Evolutionary conservation across 805 yeast species (phyloP).

Genomic region (Cyberlindnera xishuangbannaensis): DNA sequence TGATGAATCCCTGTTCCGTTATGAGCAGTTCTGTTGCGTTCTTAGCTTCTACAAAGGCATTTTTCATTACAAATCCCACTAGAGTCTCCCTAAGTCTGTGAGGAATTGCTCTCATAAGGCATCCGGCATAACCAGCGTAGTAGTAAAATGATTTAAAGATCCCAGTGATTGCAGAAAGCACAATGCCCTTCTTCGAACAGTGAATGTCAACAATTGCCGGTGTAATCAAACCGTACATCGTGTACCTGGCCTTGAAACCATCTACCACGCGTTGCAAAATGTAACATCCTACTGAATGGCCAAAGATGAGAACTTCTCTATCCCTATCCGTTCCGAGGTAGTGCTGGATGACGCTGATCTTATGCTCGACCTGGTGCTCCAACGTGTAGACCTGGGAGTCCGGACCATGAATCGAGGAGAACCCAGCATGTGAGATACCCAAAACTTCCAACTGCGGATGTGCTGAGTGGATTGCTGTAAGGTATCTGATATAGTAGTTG

Average conservation of each 20-base stretch:
- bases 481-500: slow-evolving; percentile 54
- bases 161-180: slow-evolving; percentile 25
- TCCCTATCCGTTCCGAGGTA: slow-evolving; percentile 19
- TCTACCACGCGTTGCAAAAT: slow-evolving; percentile 48
- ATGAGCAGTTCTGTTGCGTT: slow-evolving; percentile 38
- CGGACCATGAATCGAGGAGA: slow-evolving; percentile 19
- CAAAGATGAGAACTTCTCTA: slow-evolving; percentile 42
- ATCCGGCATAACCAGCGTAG: slow-evolving; percentile 27
- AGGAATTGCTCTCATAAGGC: slow-evolving; percentile 23
- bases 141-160: slow-evolving; percentile 26
- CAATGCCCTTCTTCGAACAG: slow-evolving; percentile 34
- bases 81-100: slow-evolving; percentile 8
- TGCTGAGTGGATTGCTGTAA: slow-evolving; percentile 36
- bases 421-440: slow-evolving; percentile 66
- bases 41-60: slow-evolving; percentile 9
- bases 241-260: slow-evolving; percentile 25
- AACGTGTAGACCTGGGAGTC: slow-evolving; percentile 32
- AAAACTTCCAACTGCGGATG: slow-evolving; percentile 44
- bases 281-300: slow-evolving; percentile 73
- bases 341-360: slow-evolving; percentile 41
- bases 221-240: slow-evolving; percentile 54
- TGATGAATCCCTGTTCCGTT: slow-evolving; percentile 37
- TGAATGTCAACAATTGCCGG: slow-evolving; percentile 67
- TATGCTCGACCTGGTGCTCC: slow-evolving; percentile 55
- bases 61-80: slow-evolving; percentile 7